Evolutionary conservation across 805 yeast species (phyloP).

Genomic region (Saccharomycopsis capsularis): DNA sequence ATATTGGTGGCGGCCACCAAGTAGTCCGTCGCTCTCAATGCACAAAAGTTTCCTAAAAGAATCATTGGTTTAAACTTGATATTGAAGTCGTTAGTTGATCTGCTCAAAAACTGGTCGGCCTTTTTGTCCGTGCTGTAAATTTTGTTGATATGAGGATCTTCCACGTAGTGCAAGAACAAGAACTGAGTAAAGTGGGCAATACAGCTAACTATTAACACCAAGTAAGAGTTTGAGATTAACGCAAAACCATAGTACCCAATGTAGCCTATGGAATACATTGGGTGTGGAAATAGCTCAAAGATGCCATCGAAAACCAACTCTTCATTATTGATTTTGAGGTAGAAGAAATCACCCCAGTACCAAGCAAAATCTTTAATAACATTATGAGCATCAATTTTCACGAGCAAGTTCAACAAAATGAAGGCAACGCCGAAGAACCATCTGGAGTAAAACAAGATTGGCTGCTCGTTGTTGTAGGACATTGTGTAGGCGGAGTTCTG

Average conservation of each 20-base stretch:
- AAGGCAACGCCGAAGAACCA: conserved; percentile 52
- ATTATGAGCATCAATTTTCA: conserved; percentile 78
- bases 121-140: conserved; percentile 47
- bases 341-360: conserved; percentile 95
- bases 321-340: conserved; percentile 56
- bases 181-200: conserved; percentile 75
- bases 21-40: conserved; percentile 57
- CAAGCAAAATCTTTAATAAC: conserved; percentile 87
- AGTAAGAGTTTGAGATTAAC: conserved; percentile 64
- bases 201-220: conserved; percentile 60
- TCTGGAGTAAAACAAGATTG: conserved; percentile 42
- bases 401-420: conserved; percentile 74
- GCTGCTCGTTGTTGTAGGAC: conserved; percentile 36
- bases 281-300: conserved; percentile 85
- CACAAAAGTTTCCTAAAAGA: conserved; percentile 55
- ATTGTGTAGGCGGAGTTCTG: conserved; percentile 21
- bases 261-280: conserved; percentile 87
- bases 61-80: conserved; percentile 50
- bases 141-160: conserved; percentile 81
- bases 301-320: conserved; percentile 82
- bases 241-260: conserved; percentile 84
- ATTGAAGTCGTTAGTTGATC: conserved; percentile 33
- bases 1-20: conserved; percentile 37
- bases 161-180: conserved; percentile 65
- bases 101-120: conserved; percentile 31